Evolutionary conservation across 2,329 filamentous ascomycete species (phyloP).

Genomic region (Cladosporium austrohemisphaericum): DNA sequence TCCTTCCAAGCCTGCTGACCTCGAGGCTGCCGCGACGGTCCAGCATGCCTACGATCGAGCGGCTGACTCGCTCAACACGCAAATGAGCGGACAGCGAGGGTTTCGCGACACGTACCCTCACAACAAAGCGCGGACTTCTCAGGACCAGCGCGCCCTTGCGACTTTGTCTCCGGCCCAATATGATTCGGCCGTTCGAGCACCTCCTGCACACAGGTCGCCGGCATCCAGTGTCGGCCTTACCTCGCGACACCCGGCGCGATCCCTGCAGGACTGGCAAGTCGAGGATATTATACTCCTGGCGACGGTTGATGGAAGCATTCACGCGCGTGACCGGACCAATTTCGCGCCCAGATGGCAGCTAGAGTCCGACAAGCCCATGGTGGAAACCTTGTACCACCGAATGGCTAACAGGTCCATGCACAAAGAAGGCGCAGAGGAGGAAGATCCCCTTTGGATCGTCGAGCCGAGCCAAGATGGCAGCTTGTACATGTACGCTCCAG

Average conservation of each 20-base stretch:
- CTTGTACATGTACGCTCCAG: conserved; percentile 80
- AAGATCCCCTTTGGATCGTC: conserved; percentile 91
- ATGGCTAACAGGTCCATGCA: conserved; percentile 59
- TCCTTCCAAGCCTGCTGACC: conserved; percentile 15
- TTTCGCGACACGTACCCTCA: conserved; percentile 27
- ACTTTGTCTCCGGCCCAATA: conserved; percentile 88
- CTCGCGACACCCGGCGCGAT: conserved; percentile 91
- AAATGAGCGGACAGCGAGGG: conserved; percentile 25
- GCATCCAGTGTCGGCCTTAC: conserved; percentile 56
- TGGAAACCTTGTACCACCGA: conserved; percentile 81
- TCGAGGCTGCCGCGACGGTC: conserved; percentile 21
- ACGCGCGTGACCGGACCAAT: conserved; percentile 83
- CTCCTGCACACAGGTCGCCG: conserved; percentile 60
- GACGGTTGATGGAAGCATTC: conserved; percentile 97
- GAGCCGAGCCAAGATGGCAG: conserved; percentile 84
- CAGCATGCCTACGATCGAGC: conserved; percentile 20
- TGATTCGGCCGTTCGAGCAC: conserved; percentile 84
- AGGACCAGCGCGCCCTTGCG: conserved; percentile 89
- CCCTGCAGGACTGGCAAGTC: conserved; percentile 98
- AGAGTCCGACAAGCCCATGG: conserved; percentile 78
- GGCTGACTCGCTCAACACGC: conserved; percentile 27
- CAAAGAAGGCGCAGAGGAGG: conserved; percentile 61
- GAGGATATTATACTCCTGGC: conserved; percentile 99
- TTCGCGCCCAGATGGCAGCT: conserved; percentile 83
- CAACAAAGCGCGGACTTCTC: conserved; percentile 29